Evolutionary conservation across 352 stramenopile species (phyloP), one percentile per base, ranked within the genome.

Genomic region (Pythium phragmiticola): DNA sequence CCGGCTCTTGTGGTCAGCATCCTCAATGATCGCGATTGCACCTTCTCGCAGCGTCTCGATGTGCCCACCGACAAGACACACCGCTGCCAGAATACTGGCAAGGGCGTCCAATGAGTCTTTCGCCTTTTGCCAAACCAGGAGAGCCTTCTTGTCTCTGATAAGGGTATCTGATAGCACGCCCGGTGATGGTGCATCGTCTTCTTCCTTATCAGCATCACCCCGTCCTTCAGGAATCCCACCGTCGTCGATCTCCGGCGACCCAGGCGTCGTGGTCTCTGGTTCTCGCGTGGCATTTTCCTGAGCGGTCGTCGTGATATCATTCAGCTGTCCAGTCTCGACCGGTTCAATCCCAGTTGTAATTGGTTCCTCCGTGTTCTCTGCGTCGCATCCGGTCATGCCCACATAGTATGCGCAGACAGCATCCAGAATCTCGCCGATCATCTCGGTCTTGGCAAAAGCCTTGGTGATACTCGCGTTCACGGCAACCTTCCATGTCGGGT

Each of bases 401-500:
- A 73, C 68, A 60, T 94, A 95, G 43, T 94, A 95, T 0, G 66
- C 58, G 30, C 76, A 88, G 42, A 95, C 79, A 0, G 69, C 75
- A 54, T 92, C 77, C 13, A 94, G 59, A 16, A 91, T 60, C 30
- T 89, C 74, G 26, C 65, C 56, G 4, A 91, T 52, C 12, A 76
- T 79, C 11, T 79, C 70, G 9, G 77, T 72, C 50, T 82, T 86
- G 2, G 68, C 66, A 45, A 95, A 82, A 0, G 77, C 72, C 23
- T 80, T 74, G 16, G 52, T 72, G 17, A 95, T 57, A 4, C 72
- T 82, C 2, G 82, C 78, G 34, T 92, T 92, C 19, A 94, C 80
- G 0, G 87, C 84, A 6, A 90, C 68, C 66, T 87, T 90, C 87
- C 87, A 95, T 11, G 77, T 77, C 7, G 87, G 84, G 58, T 81